Conservation (phyloP, 345 rosid genomes). For the Psidium friedrichsthalianum region DNA sequence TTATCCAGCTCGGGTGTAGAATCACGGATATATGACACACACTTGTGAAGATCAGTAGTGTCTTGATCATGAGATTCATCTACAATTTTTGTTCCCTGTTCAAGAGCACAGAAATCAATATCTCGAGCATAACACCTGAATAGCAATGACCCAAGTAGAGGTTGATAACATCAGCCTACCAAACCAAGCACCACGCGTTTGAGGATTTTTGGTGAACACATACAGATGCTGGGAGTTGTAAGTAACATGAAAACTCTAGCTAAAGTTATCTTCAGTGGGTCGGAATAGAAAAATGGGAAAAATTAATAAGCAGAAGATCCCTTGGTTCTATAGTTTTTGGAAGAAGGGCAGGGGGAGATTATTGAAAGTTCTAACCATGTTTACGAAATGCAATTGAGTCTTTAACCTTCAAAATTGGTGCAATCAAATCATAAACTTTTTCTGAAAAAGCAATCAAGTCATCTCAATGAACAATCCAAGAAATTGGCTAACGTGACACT, state of each 20-base stretch:
- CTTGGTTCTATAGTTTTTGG: not conserved
- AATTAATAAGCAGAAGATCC: not conserved
- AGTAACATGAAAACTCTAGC: not conserved
- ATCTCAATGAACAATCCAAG: not conserved
- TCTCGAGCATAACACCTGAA: not conserved
- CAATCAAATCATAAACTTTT: not conserved
- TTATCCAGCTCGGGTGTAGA: slow-evolving; percentile 29
- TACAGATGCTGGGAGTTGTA: not conserved
- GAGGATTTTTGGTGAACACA: not conserved
- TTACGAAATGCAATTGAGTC: not conserved
- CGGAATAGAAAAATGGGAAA: not conserved
- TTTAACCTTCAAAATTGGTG: not conserved
- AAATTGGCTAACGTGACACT: not conserved
- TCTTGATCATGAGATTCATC: slow-evolving; percentile 91
- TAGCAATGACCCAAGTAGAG: not conserved
- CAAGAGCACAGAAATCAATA: not conserved
- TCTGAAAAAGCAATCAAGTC: not conserved
- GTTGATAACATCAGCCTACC: not conserved
- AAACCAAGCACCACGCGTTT: not conserved
- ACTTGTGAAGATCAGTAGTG: slow-evolving; percentile 91
- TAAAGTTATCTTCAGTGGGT: not conserved
- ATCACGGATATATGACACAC: slow-evolving; percentile 42
- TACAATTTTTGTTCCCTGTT: slow-evolving; percentile 69
- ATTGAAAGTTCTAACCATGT: not conserved
- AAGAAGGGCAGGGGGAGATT: not conserved